A percentile compares a stretch with the other conserved stretches of the same genome.
Evolutionary conservation across 2,329 filamentous ascomycete genomes (phyloP).

Genomic region (Cordyceps javanica): DNA sequence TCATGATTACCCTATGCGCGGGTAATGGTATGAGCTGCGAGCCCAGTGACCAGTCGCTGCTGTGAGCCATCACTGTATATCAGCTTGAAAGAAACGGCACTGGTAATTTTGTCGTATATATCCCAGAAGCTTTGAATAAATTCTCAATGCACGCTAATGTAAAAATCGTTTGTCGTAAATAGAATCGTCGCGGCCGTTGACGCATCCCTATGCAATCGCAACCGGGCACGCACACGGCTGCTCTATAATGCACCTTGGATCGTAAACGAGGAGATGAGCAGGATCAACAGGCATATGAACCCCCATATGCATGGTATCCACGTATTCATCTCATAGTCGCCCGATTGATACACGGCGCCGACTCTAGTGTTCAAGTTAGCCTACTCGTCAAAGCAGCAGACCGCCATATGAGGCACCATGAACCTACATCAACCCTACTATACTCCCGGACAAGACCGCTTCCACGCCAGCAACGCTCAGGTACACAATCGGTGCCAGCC

Average conservation of each 20-base stretch:
- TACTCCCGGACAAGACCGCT: constrained; percentile 71
- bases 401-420: neutral
- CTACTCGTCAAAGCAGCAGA: neutral
- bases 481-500: constrained; percentile 68
- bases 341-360: constrained; percentile 72
- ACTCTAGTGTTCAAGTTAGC: constrained; percentile 44
- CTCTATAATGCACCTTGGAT: constrained; percentile 76
- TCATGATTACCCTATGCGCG: too few species aligned
- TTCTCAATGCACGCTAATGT: neutral
- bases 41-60: too few species aligned
- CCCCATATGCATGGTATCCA: constrained; percentile 92
- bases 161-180: neutral
- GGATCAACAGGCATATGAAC: constrained; percentile 71
- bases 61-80: too few species aligned
- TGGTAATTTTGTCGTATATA: too few species aligned
- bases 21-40: too few species aligned
- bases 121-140: neutral
- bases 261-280: constrained; percentile 86
- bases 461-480: constrained; percentile 66
- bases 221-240: neutral
- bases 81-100: too few species aligned
- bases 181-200: neutral
- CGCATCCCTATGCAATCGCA: neutral
- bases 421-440: constrained; percentile 72
- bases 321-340: constrained; percentile 85